A percentile compares a stretch with the other conserved stretches of the same genome.
These are phyloP conservation scores for Coemansia sp. DNA, from an alignment of 192 early-diverging fungal genomes.

Conservation along the genomic window DNA sequence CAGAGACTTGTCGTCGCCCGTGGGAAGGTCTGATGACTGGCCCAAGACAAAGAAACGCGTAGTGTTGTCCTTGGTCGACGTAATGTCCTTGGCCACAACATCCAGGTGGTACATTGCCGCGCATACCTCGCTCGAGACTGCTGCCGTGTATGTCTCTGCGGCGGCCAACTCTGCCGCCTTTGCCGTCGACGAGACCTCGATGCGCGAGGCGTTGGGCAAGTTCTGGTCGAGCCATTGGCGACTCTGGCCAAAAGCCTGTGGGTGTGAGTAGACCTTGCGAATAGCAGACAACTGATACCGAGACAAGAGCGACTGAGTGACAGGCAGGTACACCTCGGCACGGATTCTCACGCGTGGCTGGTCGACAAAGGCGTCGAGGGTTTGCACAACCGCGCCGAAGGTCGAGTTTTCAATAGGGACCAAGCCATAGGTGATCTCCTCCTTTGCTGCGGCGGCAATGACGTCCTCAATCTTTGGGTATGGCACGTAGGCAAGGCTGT, in stretches of 20 bases:
- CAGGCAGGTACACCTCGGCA: conserved; percentile 77
- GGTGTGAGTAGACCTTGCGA: conserved; percentile 77
- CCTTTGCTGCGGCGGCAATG: conserved; percentile 73
- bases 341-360: conserved; percentile 65
- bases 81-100: conserved; percentile 75
- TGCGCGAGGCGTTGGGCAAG: conserved; percentile 69
- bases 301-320: conserved; percentile 82
- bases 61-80: conserved; percentile 79
- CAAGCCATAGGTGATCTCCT: conserved; percentile 81
- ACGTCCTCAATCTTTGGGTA: conserved; percentile 75
- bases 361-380: conserved; percentile 76
- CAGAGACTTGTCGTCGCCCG: conserved; percentile 75
- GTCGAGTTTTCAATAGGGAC: conserved; percentile 97
- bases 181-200: conserved; percentile 80
- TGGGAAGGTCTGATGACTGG: conserved; percentile 64
- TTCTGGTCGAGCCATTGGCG: conserved; percentile 71
- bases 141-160: conserved; percentile 73
- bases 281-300: conserved; percentile 65
- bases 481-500: conserved; percentile 72
- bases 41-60: conserved; percentile 93
- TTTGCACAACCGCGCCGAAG: conserved; percentile 80
- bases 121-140: conserved; percentile 80
- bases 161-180: conserved; percentile 87
- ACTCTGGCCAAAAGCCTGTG: conserved; percentile 82
- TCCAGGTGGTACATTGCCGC: conserved; percentile 79